These are phyloP conservation scores for Hyaloscypha hepaticicola DNA, from an alignment of 495 filamentous ascomycete species.

Conservation along the genomic window DNA sequence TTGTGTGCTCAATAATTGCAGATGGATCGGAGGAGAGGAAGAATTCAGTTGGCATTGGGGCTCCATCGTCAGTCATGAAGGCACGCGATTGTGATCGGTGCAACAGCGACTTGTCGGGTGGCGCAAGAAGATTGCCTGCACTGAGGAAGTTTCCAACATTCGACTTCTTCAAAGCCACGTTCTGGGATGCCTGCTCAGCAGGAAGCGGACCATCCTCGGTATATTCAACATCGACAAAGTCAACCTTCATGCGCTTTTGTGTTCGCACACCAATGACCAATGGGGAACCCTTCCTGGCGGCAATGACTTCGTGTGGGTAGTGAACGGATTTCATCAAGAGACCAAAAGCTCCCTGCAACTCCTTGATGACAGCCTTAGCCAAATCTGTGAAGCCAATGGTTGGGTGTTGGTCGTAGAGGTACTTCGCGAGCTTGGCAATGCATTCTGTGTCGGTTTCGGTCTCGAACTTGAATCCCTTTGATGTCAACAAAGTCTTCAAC, in stretches of 20 bases:
- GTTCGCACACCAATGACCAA: constrained; percentile 95
- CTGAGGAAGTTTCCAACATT: constrained; percentile 51
- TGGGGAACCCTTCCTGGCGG: constrained; percentile 95
- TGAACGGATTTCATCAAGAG: constrained; percentile 96
- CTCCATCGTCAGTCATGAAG: constrained; percentile 96
- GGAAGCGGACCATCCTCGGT: constrained; percentile 83
- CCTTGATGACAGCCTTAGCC: constrained; percentile 95
- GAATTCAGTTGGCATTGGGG: constrained; percentile 97
- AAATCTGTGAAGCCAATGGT: constrained; percentile 93
- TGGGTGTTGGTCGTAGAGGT: constrained; percentile 94
- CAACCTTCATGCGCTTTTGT: constrained; percentile 98
- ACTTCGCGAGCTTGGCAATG: constrained; percentile 98
- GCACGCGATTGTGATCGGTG: constrained; percentile 97
- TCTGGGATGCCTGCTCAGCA: constrained; percentile 93
- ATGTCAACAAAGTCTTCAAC: constrained; percentile 85
- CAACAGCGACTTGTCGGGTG: constrained; percentile 93
- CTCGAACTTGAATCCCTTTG: constrained; percentile 97
- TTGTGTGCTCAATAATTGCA: constrained; percentile 98
- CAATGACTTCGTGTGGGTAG: constrained; percentile 97
- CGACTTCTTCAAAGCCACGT: constrained; percentile 89
- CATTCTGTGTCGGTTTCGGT: constrained; percentile 99
- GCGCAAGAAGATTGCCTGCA: constrained; percentile 73
- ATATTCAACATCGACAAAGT: constrained; percentile 98
- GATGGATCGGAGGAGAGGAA: constrained; percentile 98
- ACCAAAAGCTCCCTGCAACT: constrained; percentile 96